A percentile compares a stretch with the other conserved stretches of the same genome.
Evolutionary conservation across 768 basidiomycete species (phyloP).

Genomic region (Galerina sulciceps): DNA sequence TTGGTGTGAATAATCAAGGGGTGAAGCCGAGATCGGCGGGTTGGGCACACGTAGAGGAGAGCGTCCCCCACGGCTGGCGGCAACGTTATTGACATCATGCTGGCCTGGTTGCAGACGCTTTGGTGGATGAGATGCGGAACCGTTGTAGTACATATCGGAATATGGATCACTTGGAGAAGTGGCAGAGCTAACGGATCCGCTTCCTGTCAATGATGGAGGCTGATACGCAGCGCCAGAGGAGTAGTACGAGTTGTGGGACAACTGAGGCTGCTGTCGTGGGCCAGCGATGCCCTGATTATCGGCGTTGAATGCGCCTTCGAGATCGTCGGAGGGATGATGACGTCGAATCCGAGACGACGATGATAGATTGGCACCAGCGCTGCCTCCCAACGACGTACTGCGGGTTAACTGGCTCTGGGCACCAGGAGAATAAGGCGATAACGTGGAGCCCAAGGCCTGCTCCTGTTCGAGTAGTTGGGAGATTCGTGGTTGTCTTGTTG

Average conservation of each 20-base stretch:
- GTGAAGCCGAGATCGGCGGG: constrained; percentile 45
- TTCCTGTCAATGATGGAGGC: constrained; percentile 46
- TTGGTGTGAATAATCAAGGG: constrained; percentile 77
- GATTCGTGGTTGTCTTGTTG: constrained; percentile 60
- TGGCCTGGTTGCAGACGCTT: constrained; percentile 62
- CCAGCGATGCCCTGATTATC: constrained; percentile 39
- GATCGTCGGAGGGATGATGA: constrained; percentile 72
- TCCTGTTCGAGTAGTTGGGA: constrained; percentile 73
- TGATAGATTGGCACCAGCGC: constrained; percentile 36
- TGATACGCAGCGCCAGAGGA: constrained; percentile 63
- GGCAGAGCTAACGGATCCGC: constrained; percentile 36
- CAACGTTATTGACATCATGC: constrained; percentile 43
- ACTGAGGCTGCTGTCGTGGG: constrained; percentile 46
- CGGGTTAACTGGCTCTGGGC: constrained; percentile 60
- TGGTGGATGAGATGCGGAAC: constrained; percentile 48
- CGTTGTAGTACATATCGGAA: constrained; percentile 68
- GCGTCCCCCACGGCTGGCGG: constrained; percentile 51
- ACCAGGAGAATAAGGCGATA: constrained; percentile 56
- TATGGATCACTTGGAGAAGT: constrained; percentile 48
- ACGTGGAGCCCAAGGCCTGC: constrained; percentile 42
- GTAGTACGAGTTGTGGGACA: constrained; percentile 55
- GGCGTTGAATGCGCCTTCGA: constrained; percentile 53
- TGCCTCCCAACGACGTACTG: constrained; percentile 67
- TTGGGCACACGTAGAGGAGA: constrained; percentile 67
- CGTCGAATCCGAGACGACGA: constrained; percentile 57